Conservation (phyloP, 768 basidiomycete genomes). For the Cubamyces lactineus region DNA sequence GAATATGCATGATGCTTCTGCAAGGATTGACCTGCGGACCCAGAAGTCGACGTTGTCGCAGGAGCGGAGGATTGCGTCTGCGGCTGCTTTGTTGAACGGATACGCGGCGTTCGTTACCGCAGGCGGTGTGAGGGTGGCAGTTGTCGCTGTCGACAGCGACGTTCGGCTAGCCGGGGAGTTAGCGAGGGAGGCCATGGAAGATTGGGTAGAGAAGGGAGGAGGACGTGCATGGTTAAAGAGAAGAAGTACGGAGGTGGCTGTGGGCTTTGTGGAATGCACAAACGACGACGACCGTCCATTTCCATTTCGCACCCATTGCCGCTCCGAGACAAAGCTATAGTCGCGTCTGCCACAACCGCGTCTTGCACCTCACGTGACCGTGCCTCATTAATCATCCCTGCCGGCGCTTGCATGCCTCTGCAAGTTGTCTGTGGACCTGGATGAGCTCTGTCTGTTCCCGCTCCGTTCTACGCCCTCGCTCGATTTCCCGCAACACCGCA, state of each 20-base stretch:
- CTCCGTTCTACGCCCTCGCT: constrained; percentile 13
- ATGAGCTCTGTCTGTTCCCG: constrained; percentile 24
- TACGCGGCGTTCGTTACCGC: constrained; percentile 16
- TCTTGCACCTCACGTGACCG: constrained; percentile 17
- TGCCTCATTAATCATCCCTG: constrained; percentile 10
- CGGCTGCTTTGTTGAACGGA: constrained; percentile 26
- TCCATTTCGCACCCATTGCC: background rate
- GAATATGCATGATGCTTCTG: constrained; percentile 25
- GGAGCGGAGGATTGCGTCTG: constrained; percentile 25
- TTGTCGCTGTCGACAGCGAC: background rate
- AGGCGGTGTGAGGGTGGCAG: background rate
- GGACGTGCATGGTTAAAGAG: background rate
- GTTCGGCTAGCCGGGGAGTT: background rate
- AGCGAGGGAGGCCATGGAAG: constrained; percentile 6
- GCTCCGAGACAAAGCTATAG: background rate
- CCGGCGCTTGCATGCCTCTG: constrained; percentile 1
- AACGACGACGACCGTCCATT: background rate
- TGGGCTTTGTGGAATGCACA: constrained; percentile 13
- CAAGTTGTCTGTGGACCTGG: constrained; percentile 20
- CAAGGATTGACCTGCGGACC: constrained; percentile 21
- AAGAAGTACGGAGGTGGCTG: constrained; percentile 9
- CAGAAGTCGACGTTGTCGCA: constrained; percentile 27
- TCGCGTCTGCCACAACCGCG: constrained; percentile 11
- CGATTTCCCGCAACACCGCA: background rate
- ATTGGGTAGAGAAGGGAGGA: background rate